phyloP scores from a whole-genome alignment of 495 filamentous ascomycete species.

The Penicillium maclennaniae region DNA sequence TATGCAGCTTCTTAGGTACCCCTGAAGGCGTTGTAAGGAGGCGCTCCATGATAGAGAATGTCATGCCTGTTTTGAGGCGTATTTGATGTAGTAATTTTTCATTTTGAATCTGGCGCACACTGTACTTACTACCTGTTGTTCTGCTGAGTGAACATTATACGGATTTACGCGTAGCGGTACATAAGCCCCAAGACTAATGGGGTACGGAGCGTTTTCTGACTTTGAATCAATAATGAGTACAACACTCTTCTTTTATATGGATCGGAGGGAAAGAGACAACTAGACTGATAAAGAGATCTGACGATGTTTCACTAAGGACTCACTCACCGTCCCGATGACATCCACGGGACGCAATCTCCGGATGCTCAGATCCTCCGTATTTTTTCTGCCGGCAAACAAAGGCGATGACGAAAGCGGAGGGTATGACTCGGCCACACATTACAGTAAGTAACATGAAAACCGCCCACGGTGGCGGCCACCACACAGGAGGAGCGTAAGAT shows the following conservation, averaged over 20 bases:
- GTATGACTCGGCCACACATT: slow-evolving; percentile 7
- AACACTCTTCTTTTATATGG: no score
- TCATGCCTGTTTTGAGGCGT: slow-evolving; percentile 19
- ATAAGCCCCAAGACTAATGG: no score
- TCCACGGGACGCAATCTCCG: background rate
- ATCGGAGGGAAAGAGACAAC: no score
- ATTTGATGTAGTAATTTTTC: slow-evolving; percentile 5
- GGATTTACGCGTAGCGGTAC: no score
- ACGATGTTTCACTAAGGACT: background rate
- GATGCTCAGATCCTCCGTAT: slow-evolving; percentile 10
- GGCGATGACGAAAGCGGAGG: slow-evolving; percentile 34
- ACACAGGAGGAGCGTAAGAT: background rate
- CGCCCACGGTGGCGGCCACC: background rate
- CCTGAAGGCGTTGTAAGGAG: slow-evolving; percentile 21
- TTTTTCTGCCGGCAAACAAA: slow-evolving; percentile 26
- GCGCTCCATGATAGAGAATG: slow-evolving; percentile 29
- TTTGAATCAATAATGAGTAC: no score
- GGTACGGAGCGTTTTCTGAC: no score
- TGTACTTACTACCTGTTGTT: background rate
- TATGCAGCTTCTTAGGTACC: slow-evolving; percentile 19
- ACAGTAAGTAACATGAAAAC: slow-evolving; percentile 3
- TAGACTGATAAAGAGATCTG: no score
- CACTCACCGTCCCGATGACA: background rate
- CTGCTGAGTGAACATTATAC: no score
- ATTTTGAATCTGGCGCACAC: background rate